Base-by-base conservation (phyloP, 768 basidiomycete species). In the Cytidiella melzeri region DNA sequence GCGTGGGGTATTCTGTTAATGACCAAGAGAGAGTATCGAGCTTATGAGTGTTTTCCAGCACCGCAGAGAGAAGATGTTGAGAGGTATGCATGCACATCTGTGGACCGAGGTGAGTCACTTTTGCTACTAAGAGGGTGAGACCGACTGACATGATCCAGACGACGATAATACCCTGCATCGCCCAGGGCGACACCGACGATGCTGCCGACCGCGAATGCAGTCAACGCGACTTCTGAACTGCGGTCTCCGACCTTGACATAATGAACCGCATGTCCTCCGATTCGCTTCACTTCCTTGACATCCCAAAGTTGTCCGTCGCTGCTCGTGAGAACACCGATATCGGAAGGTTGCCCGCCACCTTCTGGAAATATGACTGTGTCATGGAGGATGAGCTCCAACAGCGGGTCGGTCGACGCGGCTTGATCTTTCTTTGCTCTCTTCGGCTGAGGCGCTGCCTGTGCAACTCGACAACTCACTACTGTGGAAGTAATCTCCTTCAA, bases 51-150 rank as follows among this genome's bases (percentile, higher is more conserved):
- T 73, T 71, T 58, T 91, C 87, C 4, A 92, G 71, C n/a, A 90
- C 71, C 0, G 88, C 87, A 12, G 88, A 90, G 20, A 92, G 75
- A 39, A 90, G 72, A 54, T 91, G 90, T 59, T 92, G 90, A 0
- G 84, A 84, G 1, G 88, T 90, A 64, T 92, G 89, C 77, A 88
- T 80, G 13, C 81, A 77, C 84, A 87, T 87, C 84, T 88, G 56
- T 39, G 38, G 21, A 30, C 10, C 11, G 18, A 36, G 20, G 28
- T 42, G 37, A 36, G 20, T 30, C 47, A 44, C 41, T n/a, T 9
- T 44, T 18, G 45, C 15, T 1, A n/a, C 15, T 24, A 19, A 24
- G 19, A 37, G 28, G 42, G n/a, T 12, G 43, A 42, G 40, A 15
- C 13, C 5, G 28, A 66, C 80, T 54, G 66, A 83, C 85, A 72